Percentiles rank a stretch among this genome's conserved stretches.
phyloP scores from a whole-genome alignment of 495 filamentous ascomycete species.

The Staphylotrichum tortipilum region DNA sequence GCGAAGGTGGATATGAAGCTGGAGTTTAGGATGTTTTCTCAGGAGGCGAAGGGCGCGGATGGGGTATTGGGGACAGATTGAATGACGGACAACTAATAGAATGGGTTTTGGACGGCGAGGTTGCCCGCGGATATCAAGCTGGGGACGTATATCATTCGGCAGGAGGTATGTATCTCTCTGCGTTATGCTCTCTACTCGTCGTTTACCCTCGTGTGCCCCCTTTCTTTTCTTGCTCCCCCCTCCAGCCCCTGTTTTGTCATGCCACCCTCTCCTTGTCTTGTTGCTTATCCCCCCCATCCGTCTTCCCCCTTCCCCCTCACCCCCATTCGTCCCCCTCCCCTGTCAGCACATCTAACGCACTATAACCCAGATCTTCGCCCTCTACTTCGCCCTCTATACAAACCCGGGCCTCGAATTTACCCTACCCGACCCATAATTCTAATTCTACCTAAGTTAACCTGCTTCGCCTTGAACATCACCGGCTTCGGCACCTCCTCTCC shows the following conservation, averaged over 20 bases:
- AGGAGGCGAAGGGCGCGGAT: slow-evolving; percentile 41
- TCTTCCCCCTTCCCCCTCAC: not conserved
- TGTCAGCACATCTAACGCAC: too few species aligned
- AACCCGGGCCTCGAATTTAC: slow-evolving; percentile 7
- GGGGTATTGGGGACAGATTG: slow-evolving; percentile 46
- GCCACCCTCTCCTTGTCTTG: too few species aligned
- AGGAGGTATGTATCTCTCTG: slow-evolving; percentile 54
- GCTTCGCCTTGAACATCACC: slow-evolving; percentile 55
- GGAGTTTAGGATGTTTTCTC: slow-evolving; percentile 60
- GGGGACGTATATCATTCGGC: slow-evolving; percentile 55
- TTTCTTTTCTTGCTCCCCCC: too few species aligned
- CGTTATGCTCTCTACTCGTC: too few species aligned
- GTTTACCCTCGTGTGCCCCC: too few species aligned
- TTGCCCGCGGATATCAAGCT: slow-evolving; percentile 47
- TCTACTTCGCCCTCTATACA: slow-evolving; percentile 14
- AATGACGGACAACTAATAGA: slow-evolving; percentile 28
- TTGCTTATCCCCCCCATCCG: too few species aligned
- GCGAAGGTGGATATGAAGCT: slow-evolving; percentile 53
- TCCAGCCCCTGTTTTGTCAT: too few species aligned
- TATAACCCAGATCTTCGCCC: slow-evolving; percentile 19
- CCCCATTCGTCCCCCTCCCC: not conserved
- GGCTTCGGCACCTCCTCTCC: slow-evolving; percentile 46
- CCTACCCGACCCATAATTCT: slow-evolving; percentile 49
- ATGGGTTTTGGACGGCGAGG: slow-evolving; percentile 49
- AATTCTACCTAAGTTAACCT: too few species aligned